These are phyloP conservation scores for Luvunga scandens DNA, from an alignment of 345 rosid species.

Conservation along the genomic window DNA sequence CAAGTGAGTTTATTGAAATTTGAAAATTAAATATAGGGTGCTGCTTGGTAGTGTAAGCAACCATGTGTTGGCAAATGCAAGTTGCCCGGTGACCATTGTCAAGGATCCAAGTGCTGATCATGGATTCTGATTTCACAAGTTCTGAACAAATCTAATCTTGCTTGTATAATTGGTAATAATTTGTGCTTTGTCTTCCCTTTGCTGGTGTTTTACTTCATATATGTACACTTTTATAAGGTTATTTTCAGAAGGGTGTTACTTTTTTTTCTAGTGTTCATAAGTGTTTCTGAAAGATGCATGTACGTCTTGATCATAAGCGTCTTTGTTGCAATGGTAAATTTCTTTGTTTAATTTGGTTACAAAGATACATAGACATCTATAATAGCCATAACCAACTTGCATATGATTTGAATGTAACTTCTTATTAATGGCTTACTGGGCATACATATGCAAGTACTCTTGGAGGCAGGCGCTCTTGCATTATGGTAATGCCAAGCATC, in stretches of 20 bases:
- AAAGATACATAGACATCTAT: neutral
- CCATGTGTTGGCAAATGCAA: slow-evolving; percentile 43
- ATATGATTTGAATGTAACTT: neutral
- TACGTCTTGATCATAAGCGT: neutral
- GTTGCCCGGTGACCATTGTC: slow-evolving; percentile 61
- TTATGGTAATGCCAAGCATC: slow-evolving; percentile 13
- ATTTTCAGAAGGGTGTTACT: neutral
- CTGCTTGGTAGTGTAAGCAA: slow-evolving; percentile 60
- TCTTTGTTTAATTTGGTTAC: neutral
- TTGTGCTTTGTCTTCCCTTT: neutral
- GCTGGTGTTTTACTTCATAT: neutral
- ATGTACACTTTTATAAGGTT: neutral
- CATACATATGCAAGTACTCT: slow-evolving; percentile 17
- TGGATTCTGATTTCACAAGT: neutral
- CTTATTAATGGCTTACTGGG: neutral
- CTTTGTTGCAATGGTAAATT: neutral
- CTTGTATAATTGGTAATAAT: neutral
- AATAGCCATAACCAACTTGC: neutral
- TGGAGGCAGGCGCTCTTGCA: slow-evolving; percentile 28
- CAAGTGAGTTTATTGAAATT: too few relatives aligned
- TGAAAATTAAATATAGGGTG: slow-evolving; percentile 35
- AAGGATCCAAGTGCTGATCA: slow-evolving; percentile 22
- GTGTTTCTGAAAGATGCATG: neutral
- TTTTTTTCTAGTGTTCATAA: neutral
- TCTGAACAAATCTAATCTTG: neutral